Evolutionary conservation across 106 monocot genomes (phyloP).

Genomic region (Iris macrosiphon): DNA sequence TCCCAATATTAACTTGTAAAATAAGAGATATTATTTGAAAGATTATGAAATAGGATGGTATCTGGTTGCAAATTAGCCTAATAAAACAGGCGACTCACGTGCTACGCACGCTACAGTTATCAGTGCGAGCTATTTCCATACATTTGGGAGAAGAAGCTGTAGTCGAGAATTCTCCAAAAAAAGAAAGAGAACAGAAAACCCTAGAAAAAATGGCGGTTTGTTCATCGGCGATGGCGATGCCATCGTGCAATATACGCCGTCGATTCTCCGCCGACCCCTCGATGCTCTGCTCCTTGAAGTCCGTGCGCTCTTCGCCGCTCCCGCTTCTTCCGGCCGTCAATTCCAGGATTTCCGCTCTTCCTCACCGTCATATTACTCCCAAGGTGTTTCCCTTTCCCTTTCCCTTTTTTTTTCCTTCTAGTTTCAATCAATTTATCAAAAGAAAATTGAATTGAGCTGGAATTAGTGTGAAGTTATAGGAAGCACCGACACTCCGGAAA

Average conservation of each 20-base stretch:
- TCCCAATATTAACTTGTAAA: neutral
- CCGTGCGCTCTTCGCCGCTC: conserved; percentile 7
- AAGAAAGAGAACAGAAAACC: conserved; percentile 2
- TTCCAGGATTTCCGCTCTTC: conserved; percentile 13
- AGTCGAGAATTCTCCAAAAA: too few species aligned
- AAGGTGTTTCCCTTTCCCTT: conserved; percentile 14
- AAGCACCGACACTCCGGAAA: too few species aligned
- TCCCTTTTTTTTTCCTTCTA: neutral
- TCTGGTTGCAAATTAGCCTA: too few species aligned
- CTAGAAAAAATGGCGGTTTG: conserved; percentile 24
- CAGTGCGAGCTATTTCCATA: too few species aligned
- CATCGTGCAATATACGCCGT: conserved; percentile 12
- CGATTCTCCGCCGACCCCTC: neutral
- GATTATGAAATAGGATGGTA: too few species aligned
- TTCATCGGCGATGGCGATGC: conserved; percentile 8
- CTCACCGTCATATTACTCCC: conserved; percentile 28
- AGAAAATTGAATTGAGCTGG: neutral
- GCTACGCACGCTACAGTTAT: too few species aligned
- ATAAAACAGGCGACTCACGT: too few species aligned
- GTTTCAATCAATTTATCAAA: too few species aligned
- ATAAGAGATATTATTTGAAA: neutral
- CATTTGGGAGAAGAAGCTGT: too few species aligned
- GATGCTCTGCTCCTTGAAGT: conserved; percentile 19
- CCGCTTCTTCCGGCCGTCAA: neutral
- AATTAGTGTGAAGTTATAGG: neutral